A percentile compares a stretch with the other conserved stretches of the same genome.
Conservation (phyloP, 2,329 filamentous ascomycete species). For the Sporothrix variecibatus region DNA sequence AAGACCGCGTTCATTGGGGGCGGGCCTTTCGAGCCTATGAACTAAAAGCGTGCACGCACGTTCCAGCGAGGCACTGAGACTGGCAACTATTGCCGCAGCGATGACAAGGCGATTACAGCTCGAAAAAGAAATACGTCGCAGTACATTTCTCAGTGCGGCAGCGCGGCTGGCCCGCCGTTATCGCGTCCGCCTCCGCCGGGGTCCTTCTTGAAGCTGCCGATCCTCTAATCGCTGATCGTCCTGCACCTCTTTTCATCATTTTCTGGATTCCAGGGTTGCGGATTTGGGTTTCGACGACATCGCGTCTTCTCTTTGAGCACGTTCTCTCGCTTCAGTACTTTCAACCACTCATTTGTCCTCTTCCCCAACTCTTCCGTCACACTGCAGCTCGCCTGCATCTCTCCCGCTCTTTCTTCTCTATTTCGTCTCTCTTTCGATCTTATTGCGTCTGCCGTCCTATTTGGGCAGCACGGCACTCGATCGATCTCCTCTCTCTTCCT, state of each 20-base stretch:
- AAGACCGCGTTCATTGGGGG: neutral
- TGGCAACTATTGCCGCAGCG: neutral
- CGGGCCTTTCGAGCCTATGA: neutral
- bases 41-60: neutral
- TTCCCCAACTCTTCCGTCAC: neutral
- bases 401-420: neutral
- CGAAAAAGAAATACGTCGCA: neutral
- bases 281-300: constrained; percentile 6
- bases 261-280: neutral
- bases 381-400: neutral
- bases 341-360: neutral
- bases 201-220: neutral
- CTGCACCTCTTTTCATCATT: neutral
- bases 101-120: neutral
- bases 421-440: neutral
- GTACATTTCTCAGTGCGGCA: neutral
- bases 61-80: neutral
- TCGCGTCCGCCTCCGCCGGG: constrained; percentile 1
- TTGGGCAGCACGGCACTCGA: constrained; percentile 2
- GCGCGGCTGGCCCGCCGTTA: constrained; percentile 3
- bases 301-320: constrained; percentile 2
- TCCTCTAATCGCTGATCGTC: neutral
- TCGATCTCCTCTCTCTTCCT: neutral
- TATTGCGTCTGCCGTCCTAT: neutral
- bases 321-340: neutral